A percentile compares a stretch with the other conserved stretches of the same genome.
Conservation (phyloP, 352 stramenopile species). For the Pythium aphanidermatum region DNA sequence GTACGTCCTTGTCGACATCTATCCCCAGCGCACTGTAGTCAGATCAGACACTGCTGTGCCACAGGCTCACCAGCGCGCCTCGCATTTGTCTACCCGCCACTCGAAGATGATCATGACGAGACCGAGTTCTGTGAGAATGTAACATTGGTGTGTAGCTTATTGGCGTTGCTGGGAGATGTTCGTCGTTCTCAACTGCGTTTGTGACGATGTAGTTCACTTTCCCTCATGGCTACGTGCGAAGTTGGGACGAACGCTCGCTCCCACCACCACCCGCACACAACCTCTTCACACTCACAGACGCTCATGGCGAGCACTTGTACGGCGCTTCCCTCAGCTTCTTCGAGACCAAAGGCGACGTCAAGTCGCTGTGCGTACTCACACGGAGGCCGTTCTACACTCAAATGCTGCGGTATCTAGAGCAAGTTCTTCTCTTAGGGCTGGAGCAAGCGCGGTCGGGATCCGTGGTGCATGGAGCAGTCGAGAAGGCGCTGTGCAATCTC, state of each 20-base stretch:
- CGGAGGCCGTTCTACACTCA: constrained; percentile 37
- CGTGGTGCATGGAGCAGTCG: constrained; percentile 11
- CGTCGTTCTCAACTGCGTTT: neutral
- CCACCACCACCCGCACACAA: constrained; percentile 40
- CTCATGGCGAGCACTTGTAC: constrained; percentile 35
- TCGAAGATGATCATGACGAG: constrained; percentile 17
- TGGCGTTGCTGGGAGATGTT: neutral
- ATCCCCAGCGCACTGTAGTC: neutral
- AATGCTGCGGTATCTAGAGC: constrained; percentile 45
- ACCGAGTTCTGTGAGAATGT: constrained; percentile 44
- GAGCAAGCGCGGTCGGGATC: constrained; percentile 16
- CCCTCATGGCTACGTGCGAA: constrained; percentile 28
- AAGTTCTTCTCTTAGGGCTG: constrained; percentile 39
- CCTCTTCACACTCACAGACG: constrained; percentile 41
- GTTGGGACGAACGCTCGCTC: constrained; percentile 24
- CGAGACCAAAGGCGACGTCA: constrained; percentile 27
- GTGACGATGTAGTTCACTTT: constrained; percentile 36
- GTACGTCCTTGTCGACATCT: constrained; percentile 2
- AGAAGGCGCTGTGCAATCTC: constrained; percentile 40
- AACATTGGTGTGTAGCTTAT: constrained; percentile 25
- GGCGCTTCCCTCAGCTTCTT: constrained; percentile 46
- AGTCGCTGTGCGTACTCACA: constrained; percentile 40
- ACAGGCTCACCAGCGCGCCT: constrained; percentile 23
- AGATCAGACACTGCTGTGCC: neutral
- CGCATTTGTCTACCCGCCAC: constrained; percentile 31